Conservation (phyloP, 495 filamentous ascomycete species). For the Annulohypoxylon bovei region DNA sequence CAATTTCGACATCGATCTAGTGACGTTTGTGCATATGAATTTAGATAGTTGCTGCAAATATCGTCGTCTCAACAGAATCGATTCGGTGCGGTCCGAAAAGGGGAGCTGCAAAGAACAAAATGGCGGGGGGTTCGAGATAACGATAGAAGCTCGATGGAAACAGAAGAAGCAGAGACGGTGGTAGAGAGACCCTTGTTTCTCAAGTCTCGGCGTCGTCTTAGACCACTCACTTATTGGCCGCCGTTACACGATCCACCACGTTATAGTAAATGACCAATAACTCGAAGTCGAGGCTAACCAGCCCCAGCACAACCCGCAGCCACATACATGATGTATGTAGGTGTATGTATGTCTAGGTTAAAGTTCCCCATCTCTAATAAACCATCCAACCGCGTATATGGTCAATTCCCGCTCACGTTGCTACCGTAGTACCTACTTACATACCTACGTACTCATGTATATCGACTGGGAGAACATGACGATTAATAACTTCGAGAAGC, state of each 20-base stretch:
- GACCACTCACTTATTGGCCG: constrained; percentile 14
- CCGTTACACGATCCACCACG: constrained; percentile 25
- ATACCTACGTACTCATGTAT: constrained; percentile 28
- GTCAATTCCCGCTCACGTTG: constrained; percentile 31
- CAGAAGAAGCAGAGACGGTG: constrained; percentile 30
- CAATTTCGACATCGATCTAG: constrained; percentile 22
- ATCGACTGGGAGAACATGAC: constrained; percentile 27
- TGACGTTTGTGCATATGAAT: constrained; percentile 18
- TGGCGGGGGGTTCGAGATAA: constrained; percentile 45
- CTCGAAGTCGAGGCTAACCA: constrained; percentile 24
- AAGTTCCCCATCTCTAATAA: constrained; percentile 21
- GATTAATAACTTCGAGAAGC: constrained; percentile 21
- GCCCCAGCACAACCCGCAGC: constrained; percentile 28
- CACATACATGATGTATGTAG: constrained; percentile 10
- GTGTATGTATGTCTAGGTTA: constrained; percentile 7
- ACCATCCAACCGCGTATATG: constrained; percentile 25
- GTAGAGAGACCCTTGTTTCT: constrained; percentile 19
- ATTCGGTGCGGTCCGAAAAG: constrained; percentile 41
- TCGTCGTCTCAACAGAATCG: constrained; percentile 28
- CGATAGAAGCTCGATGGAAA: constrained; percentile 48
- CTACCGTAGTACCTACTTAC: constrained; percentile 25
- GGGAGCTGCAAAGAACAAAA: constrained; percentile 49
- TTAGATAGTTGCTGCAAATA: constrained; percentile 6
- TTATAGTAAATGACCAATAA: constrained; percentile 23
- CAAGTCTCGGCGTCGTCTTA: constrained; percentile 36